Evolutionary conservation across 2,329 filamentous ascomycete species (phyloP), one percentile per base, ranked within the genome.

Genomic region (Akanthomyces uredinophilus): DNA sequence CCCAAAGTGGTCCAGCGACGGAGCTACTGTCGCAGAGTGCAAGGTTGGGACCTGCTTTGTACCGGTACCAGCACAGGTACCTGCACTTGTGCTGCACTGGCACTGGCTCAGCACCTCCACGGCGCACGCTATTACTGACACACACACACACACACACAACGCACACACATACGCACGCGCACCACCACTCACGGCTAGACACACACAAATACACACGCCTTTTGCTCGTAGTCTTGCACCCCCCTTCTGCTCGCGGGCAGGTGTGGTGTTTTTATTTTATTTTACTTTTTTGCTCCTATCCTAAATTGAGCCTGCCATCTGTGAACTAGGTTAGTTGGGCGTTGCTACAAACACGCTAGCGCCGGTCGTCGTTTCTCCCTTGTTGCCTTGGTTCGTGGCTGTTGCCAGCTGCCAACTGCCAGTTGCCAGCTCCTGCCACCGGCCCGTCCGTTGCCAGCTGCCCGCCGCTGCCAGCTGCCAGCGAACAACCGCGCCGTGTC

Each of bases 161-260:
- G 16, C 37, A 10, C 37, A 60, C 37, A 60, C 37, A 60, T 24
- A 60, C 58, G 27, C 58, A 35, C 24, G n/a, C 41, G 24, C 56
- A 47, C 22, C 49, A 60, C 39, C 43, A 46, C 44, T 13, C 29
- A 49, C 47, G 47, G 32, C 16, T 41, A 32, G 24, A 60, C 47
- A 52, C 47, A 41, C 57, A 50, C 44, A 41, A 39, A 43, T 37
- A 60, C 56, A 24, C 56, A 51, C 56, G 47, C 56, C 56, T 60
- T 60, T 43, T 51, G 11, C 37, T 59, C 29, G 46, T 22, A 35
- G 32, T 32, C 29, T 41, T 60, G 46, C 55, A 58, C 55, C 44
- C 55, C 55, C 55, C 55, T 58, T 22, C 32, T 4, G 10, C 32
- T 5, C 32, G 10, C 24, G 18, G 24, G 54, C 54, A 16, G 18